Evolutionary conservation across 2,329 filamentous ascomycete genomes (phyloP), one percentile per base, ranked within the genome.

Genomic region (Epichloe festucae): DNA sequence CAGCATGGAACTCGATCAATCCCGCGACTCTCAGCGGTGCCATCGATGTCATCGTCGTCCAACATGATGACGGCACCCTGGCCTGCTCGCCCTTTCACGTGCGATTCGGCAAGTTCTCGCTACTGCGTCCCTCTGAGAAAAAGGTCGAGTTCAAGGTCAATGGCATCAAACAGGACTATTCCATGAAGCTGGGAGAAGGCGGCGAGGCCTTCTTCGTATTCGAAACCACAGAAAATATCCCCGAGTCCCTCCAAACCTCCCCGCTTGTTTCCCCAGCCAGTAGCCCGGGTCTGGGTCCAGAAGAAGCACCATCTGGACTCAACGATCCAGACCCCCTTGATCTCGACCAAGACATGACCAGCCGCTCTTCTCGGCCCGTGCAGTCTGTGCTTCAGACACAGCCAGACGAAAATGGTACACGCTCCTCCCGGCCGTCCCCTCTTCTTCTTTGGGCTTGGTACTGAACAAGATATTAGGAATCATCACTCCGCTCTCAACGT

Each of bases 1-100:
- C 93, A 73, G 91, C 93, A 68, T 98, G 93, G 93, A 98, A 98
- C 71, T 96, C 90, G 27, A 95, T 98, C 76, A 98, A 98, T 69
- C 93, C 93, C 48, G 89, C 93, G 44, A 98, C 93, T 12, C 80
- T 98, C 52, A 95, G 89, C 72, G 93, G 93, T 64, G 93, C 93
- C 64, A 97, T 98, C 72, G 93, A 98, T 76, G 91, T 97, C 60
- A 95, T 98, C 59, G 91, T 98, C 51, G 89, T 98, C 53, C 89
- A 98, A 70, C 89, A 94, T 60, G 88, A 91, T 65, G 93, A 98
- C 76, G 93, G 88, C 72, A 76, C 73, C 41, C 77, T 97, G 53
- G 83, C 85, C 58, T 98, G 93, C 71, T 97, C 91, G 31, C 93
- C 93, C 48, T 98, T 98, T 70, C 93, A 98, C 68, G 93, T 98